Evolutionary conservation across 441 rosid species (phyloP).

Genomic region (Aleurites moluccanus): DNA sequence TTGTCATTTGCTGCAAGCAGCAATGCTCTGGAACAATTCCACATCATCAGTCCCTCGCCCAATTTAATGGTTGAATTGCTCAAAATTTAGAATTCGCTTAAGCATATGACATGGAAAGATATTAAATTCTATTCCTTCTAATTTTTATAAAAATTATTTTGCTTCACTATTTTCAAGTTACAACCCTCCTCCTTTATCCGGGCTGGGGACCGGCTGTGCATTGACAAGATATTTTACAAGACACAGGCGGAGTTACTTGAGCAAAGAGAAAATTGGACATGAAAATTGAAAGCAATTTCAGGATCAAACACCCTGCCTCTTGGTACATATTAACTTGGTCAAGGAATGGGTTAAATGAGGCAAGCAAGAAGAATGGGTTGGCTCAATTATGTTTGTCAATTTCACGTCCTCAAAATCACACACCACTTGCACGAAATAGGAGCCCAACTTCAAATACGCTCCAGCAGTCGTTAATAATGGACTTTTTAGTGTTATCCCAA

Average conservation of each 20-base stretch:
- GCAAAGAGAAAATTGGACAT: neutral
- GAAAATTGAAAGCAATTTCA: neutral
- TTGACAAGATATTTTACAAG: slow-evolving; percentile 2
- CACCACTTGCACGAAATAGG: neutral
- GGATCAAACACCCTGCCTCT: neutral
- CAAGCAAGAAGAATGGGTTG: neutral
- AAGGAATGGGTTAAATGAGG: neutral
- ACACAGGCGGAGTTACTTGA: slow-evolving; percentile 58
- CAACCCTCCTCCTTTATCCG: slow-evolving; percentile 70
- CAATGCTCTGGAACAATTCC: too few relatives aligned
- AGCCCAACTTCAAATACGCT: too few relatives aligned
- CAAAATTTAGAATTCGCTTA: neutral
- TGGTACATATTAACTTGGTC: neutral
- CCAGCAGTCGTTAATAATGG: too few relatives aligned
- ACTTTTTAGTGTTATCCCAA: too few relatives aligned
- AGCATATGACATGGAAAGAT: too few relatives aligned
- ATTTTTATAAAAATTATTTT: neutral
- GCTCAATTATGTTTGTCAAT: neutral
- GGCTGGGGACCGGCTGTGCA: slow-evolving; percentile 76
- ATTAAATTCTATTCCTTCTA: neutral
- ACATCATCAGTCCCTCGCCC: neutral
- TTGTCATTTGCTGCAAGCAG: neutral
- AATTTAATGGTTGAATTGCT: neutral
- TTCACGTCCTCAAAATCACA: neutral
- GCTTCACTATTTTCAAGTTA: neutral